Base-by-base conservation (phyloP, 2,329 filamentous ascomycete genomes). In the Pseudogymnoascus sp. region DNA sequence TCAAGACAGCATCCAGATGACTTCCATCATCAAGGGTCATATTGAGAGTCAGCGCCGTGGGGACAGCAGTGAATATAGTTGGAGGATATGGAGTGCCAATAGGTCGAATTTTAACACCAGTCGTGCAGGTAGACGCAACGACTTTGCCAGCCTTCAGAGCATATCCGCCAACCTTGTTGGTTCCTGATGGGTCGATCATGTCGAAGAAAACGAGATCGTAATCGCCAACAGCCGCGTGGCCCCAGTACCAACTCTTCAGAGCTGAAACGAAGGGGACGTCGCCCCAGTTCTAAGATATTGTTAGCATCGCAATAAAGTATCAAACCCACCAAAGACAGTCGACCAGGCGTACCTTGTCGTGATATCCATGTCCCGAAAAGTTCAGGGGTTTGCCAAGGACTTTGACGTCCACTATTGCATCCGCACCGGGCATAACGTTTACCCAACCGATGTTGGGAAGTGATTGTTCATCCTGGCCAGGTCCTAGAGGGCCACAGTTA, bases 391-490 rank as follows among this genome's bases (percentile, higher is more conserved):
- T 28, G 33, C 53, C 53, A 12, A 30, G 28, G 9, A 37, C 30
- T 14, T 33, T 37, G 11, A 58, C 53, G 5, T 58, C 30, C 12
- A 58, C 53, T 8, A 14, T 15, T 28, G 53, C 53, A 12, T 58
- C 53, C 5, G 53, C 53, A 58, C 30, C 53, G 7, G 53, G 53
- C 28, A 58, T 35, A 18, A 35, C 22, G 37, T 58, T 58, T 1
- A 58, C 53, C 53, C 53, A 58, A 14, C 53, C 53, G 53, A 58
- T 58, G 68, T 68, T 69, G 0, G 22, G 22, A 25, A 25, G 22
- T 2, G 22, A 25, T 25, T 25, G 22, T 25, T 25, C 22, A 25
- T 25, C 22, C 22, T 25, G 22, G 22, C 22, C 22, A 25, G 22
- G 22, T 5, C 22, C 22, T 25, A 25, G 22, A 25, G 22, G 22